Evolutionary conservation across 208 protist species (phyloP), one percentile per base, ranked within the genome.

Genomic region (Crithidia bombi): DNA sequence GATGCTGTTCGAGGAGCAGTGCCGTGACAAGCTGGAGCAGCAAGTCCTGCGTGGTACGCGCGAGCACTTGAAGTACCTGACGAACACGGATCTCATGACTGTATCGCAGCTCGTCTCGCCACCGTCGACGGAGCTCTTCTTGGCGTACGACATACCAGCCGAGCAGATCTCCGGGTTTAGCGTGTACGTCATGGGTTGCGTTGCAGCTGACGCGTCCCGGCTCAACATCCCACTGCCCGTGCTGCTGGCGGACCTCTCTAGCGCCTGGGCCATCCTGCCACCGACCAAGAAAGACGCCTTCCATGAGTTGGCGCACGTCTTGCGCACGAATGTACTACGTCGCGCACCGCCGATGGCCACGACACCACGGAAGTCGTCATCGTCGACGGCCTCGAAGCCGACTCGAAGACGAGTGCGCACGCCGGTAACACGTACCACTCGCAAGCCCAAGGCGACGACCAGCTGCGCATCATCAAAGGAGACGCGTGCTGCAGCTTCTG

Each of bases 1-100:
- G 26, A 95, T 95, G 90, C 82, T 91, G 49, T 50, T 83, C n/a
- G 86, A 95, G 69, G 85, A 91, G 54, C 79, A 88, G 49, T 81
- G 78, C 49, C 67, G 84, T 25, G 81, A 88, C 36, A 75, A 75
- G 55, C 82, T 95, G 10, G 56, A 66, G 12, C 81, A 76, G 38
- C 83, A 74, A 35, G 85, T 90, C n/a, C 73, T 93, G 43, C 75
- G 73, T 9, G 78, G 71, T 39, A 87, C 89, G 6, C 72, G 81
- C 14, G 73, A 69, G 21, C 75, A 82, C 36, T 61, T 92, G 43
- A 81, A 85, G 69, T 76, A 82, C 69, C 71, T 95, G 21, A 78
- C 69, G 11, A 85, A 81, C 59, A 95, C 87, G 1, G 90, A 91
- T 43, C 73, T 90, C 35, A 75, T 94, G 50, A 67, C 78, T 1